Evolutionary conservation across 805 yeast species (phyloP), one percentile per base, ranked within the genome.

Genomic region (Suhomyces tanzawaensis): DNA sequence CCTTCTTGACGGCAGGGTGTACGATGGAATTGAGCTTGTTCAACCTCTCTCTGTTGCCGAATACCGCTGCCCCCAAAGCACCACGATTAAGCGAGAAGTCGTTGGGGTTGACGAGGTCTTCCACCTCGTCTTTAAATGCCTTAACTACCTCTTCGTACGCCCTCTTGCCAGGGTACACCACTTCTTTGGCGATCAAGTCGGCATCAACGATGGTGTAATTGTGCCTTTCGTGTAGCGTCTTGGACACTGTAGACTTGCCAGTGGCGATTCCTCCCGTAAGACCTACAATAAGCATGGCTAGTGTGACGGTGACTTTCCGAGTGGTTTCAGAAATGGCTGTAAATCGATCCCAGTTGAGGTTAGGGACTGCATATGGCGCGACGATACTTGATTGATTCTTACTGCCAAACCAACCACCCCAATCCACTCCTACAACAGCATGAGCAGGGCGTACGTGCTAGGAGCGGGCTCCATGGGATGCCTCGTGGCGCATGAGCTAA

Each of bases 201-300:
- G 99, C 98, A 64, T 93, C 99, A 1, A 93, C 72, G 1, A 93
- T 61, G 0, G 83, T 72, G 4, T 85, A 42, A 2, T 67, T 54
- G 52, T 81, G 72, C 8, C 76, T 62, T 7, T 76, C 74, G 4
- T 58, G 44, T 8, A 93, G 62, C 24, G 75, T 59, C 13, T 64
- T 54, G 0, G 96, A 86, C 0, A 86, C 97, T 0, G 98, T 91
- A 14, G 95, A 83, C 54, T 93, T 93, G 3, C 99, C 99, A n/a
- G 93, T 76, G 4, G 96, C 96, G 34, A 93, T 93, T 1, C 97
- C 96, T 2, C 99, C 99, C 0, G 99, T 93, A n/a, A 93, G 74
- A 1, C 99, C 99, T 4, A 93, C 75, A 22, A 93, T 74, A 31
- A 93, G 74, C 99, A 93, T 91, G 4, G 15, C 13, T 19, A 16